Evolutionary conservation across 1,284 basidiomycete species (phyloP), one percentile per base, ranked within the genome.

Genomic region (Leccinum pachyderme): DNA sequence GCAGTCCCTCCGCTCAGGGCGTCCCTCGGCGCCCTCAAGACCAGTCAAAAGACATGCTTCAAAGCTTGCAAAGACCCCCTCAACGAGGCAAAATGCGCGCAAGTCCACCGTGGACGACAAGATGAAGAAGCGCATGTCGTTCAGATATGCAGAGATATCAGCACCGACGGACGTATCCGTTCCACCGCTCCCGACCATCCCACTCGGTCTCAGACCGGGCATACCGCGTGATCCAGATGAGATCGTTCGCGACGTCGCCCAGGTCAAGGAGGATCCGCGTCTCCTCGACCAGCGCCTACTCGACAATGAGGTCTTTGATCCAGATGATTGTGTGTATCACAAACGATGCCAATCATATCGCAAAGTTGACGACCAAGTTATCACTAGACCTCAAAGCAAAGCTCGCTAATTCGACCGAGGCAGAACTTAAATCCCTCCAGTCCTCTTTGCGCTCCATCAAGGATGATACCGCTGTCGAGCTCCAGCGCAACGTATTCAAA

Each of bases 91-190:
- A 60, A 71, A 78, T 67, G 74, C 72, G 3, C 77, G 81, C 63
- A 90, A 88, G 70, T 86, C 87, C 55, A 81, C 86, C 54, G 87
- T 95, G 54, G 91, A 92, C 70, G 93, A 95, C 80, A 92, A 91
- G 77, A 93, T 95, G 73, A 93, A 92, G 81, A 91, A 92, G 74
- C 87, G 93, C 61, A 87, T 95, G 84, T 93, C 91, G 15, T 90
- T 87, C 81, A 84, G 93, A 69, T 95, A 92, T 80, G 88, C 89
- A 48, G 89, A 91, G 60, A 88, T 91, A 57, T 87, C 87, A 3
- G 76, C 79, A 13, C 84, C 87, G 4, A 83, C 82, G 2, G 77
- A 82, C 46, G 70, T 75, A 0, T 68, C 71, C 31, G 69, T 85
- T 4, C 82, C 84, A 12, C 67, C 78, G 7, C 69, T 86, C 33